Base-by-base conservation (phyloP, 768 basidiomycete species). In the Rhizopogon vinicolor region DNA sequence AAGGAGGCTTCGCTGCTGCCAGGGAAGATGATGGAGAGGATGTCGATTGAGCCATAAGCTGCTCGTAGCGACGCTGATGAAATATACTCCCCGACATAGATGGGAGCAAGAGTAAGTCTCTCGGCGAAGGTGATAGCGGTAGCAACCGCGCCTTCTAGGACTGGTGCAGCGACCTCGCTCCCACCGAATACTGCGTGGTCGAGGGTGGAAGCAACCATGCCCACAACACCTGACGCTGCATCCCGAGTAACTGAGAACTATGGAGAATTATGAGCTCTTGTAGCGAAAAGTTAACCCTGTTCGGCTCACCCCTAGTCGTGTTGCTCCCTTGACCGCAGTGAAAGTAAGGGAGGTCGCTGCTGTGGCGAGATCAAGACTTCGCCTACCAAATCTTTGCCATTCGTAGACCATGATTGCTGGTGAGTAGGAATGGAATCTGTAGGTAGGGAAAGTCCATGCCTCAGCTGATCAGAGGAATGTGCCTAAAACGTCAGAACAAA, bases 1-100 rank as follows among this genome's bases (percentile, higher is more conserved):
- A 92, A 92, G 16, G 87, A 86, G 2, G 89, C 85, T 58, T 91
- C 91, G 62, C 83, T 85, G 62, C 83, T 84, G 4, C 86, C 85
- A 2, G 86, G 85, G 65, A 89, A 87, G 59, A 90, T 83, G 41
- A 80, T 76, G 9, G 85, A 80, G 41, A 91, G 80, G 44, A 85
- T 77, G 62, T 90, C 88, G 59, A 91, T 82, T 25, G 89, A 89
- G 59, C 83, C 81, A 55, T 89, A 82, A 0, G 87, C 91, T 2
- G 88, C 88, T 18, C 83, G 72, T 40, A 93, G 74, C 5, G 87
- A 87, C 5, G 88, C 86, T 3, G 86, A 82, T 13, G 90, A 86
- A 49, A 92, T 76, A 60, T 87, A 85, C 72, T 92, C 89, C 33
- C 85, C 82, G 16, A 91, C 72, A 58, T 84, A 78, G 58, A 93